Percentiles rank a stretch among this genome's conserved stretches.
Conservation (phyloP, 2,329 filamentous ascomycete species). For the Beauveria australis region DNA sequence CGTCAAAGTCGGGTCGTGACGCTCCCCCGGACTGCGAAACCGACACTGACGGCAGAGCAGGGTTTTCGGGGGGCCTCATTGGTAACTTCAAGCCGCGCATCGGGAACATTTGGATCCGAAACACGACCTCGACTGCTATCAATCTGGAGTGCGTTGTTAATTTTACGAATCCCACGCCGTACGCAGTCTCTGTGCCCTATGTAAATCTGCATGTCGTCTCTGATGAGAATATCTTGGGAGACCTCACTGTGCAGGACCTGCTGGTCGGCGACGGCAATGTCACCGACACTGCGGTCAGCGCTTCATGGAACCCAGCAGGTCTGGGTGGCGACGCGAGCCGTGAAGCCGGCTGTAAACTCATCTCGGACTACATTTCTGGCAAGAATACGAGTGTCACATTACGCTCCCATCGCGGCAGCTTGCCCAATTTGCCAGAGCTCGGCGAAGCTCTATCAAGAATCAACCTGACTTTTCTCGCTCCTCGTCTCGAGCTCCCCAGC, state of each 20-base stretch:
- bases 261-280: conserved; percentile 63
- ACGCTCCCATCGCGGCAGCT: conserved; percentile 59
- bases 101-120: conserved; percentile 61
- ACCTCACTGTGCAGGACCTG: conserved; percentile 59
- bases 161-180: conserved; percentile 83
- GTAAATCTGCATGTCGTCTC: conserved; percentile 67
- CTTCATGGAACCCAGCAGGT: conserved; percentile 62
- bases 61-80: conserved; percentile 47
- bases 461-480: conserved; percentile 63
- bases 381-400: conserved; percentile 75
- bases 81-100: conserved; percentile 52
- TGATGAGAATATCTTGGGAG: conserved; percentile 67
- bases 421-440: conserved; percentile 65
- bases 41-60: conserved; percentile 29
- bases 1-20: neutral
- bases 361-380: conserved; percentile 83
- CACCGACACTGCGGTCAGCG: conserved; percentile 56
- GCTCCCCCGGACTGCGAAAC: conserved; percentile 3
- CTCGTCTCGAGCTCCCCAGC: conserved; percentile 51
- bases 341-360: conserved; percentile 57
- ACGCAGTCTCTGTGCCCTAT: conserved; percentile 75
- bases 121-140: conserved; percentile 64
- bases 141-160: conserved; percentile 66
- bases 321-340: conserved; percentile 55
- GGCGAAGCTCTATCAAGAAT: conserved; percentile 66